phyloP scores from a whole-genome alignment of 108 stramenopile species.

The Skeletonema costatum region DNA sequence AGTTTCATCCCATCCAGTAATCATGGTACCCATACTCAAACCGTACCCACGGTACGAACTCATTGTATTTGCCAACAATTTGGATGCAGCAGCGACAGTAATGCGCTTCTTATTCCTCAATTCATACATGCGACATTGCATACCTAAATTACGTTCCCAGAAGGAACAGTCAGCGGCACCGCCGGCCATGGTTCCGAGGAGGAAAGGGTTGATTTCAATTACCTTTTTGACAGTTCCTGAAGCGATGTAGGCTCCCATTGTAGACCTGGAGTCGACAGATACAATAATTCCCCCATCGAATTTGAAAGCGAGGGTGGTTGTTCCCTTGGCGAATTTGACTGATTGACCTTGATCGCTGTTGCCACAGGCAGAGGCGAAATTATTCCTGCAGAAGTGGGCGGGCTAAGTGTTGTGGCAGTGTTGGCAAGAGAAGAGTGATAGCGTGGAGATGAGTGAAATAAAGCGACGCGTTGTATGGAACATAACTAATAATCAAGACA shows the following conservation, averaged over 20 bases:
- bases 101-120: constrained; percentile 97
- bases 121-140: constrained; percentile 97
- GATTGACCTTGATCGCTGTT: constrained; percentile 72
- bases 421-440: not conserved
- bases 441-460: not conserved
- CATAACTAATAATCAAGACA: not conserved
- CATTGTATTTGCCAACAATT: constrained; percentile 97
- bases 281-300: constrained; percentile 96
- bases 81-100: constrained; percentile 97
- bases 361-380: constrained; percentile 91
- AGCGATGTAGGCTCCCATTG: constrained; percentile 98
- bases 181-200: constrained; percentile 99
- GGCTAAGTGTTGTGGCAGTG: constrained; percentile 54
- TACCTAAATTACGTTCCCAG: constrained; percentile 98
- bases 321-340: constrained; percentile 97
- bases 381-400: constrained; percentile 79
- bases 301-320: constrained; percentile 99
- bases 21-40: constrained; percentile 98
- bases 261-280: constrained; percentile 96
- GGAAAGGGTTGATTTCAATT: constrained; percentile 98
- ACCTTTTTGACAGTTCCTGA: constrained; percentile 97
- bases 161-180: constrained; percentile 99
- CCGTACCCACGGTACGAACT: constrained; percentile 97
- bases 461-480: too few species aligned
- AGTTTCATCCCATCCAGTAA: constrained; percentile 98